Evolutionary conservation across 2,329 filamentous ascomycete species (phyloP).

Genomic region (Cladophialophora immunda): DNA sequence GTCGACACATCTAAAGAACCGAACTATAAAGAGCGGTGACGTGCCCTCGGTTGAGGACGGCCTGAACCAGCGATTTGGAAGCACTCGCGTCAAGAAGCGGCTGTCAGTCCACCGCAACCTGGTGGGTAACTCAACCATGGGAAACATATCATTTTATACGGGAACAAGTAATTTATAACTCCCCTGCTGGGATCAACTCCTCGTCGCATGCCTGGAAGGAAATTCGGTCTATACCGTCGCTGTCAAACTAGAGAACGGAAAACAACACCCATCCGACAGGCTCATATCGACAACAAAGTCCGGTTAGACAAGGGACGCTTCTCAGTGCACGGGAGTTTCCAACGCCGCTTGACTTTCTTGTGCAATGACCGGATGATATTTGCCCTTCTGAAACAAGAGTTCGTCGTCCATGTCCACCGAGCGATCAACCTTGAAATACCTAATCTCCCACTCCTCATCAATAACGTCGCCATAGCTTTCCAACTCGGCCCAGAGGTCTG

Average conservation of each 20-base stretch:
- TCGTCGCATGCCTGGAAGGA: not conserved
- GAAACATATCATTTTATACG: too few relatives aligned
- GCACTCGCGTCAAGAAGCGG: too few relatives aligned
- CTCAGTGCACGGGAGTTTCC: slow-evolving; percentile 26
- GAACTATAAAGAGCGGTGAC: too few relatives aligned
- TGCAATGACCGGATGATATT: slow-evolving; percentile 38
- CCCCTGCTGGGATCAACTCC: not conserved
- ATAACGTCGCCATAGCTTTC: slow-evolving; percentile 47
- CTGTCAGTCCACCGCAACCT: too few relatives aligned
- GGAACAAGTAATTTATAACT: not conserved
- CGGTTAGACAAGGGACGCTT: not conserved
- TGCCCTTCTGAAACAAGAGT: slow-evolving; percentile 35
- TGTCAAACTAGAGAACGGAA: not conserved
- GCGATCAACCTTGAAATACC: slow-evolving; percentile 41
- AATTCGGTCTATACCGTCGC: not conserved
- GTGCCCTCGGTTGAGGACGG: too few relatives aligned
- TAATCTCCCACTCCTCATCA: slow-evolving; percentile 42
- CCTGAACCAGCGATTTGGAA: too few relatives aligned
- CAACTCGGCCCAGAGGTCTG: slow-evolving; percentile 73
- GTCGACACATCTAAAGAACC: not conserved
- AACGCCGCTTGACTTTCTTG: slow-evolving; percentile 28
- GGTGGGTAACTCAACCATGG: too few relatives aligned
- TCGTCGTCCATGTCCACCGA: slow-evolving; percentile 40
- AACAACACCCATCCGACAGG: not conserved
- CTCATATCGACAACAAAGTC: not conserved